Evolutionary conservation across 1,284 basidiomycete genomes (phyloP), one percentile per base, ranked within the genome.

Genomic region (Stygiomarasmius scandens): DNA sequence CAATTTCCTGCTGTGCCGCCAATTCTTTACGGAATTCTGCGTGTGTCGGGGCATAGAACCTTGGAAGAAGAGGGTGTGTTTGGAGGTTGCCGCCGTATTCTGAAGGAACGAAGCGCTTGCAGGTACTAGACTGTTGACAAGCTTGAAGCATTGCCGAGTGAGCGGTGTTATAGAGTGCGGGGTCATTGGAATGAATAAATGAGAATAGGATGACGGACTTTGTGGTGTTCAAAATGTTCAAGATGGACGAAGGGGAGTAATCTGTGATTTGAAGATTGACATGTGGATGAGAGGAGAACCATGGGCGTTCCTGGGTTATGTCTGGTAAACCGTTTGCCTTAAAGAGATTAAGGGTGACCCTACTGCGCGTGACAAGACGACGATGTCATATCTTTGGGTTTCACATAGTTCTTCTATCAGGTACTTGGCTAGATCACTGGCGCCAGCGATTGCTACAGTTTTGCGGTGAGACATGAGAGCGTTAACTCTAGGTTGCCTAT

Each of bases 391-490:
- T 12, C 25, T 19, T 20, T 23, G 12, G 20, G 24, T 29, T 2
- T 43, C 32, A 22, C 2, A 16, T 2, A 52, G 43, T 23, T 47
- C 49, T 20, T 47, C 56, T 34, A 52, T 44, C 41, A 52, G 43
- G n/a, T 57, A 52, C 47, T 57, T 57, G 12, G 56, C 56, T n/a
- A 57, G 24, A 36, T 57, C 56, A 16, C 56, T 49, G 12, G 56
- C 56, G 2, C 56, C 56, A n/a, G 56, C 56, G 2, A 57, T 57
- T 16, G 49, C 56, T 20, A 57, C 50, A 23, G 38, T 41, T 16
- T 41, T 6, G 16, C 38, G 38, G 38, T n/a, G 11, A 19, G 38
- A 41, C n/a, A 19, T 41, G 38, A 32, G n/a, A n/a, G n/a, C n/a
- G n/a, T 32, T 32, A 32, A 12, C 29, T 32, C 12, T 32, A 32